Conservation (phyloP, 352 stramenopile species). For the Blastocystis sp. region DNA sequence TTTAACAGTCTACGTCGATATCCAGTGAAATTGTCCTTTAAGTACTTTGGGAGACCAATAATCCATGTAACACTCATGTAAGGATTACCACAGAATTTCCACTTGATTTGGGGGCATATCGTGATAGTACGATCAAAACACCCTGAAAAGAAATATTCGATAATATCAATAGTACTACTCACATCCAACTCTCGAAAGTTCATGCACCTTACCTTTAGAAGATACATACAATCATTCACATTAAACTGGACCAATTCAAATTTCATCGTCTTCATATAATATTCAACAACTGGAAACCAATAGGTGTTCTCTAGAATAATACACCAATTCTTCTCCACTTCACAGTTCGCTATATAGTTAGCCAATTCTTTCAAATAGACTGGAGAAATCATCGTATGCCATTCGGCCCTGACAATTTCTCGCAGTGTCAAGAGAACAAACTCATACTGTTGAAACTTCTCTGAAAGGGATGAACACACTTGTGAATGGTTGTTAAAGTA, state of each 20-base stretch:
- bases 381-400: background rate
- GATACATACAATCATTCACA: conserved; percentile 31
- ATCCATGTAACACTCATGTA: conserved; percentile 8
- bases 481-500: conserved; percentile 43
- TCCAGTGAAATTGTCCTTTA: conserved; percentile 11
- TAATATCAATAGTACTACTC: background rate
- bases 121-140: conserved; percentile 2
- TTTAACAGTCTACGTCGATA: conserved; percentile 19
- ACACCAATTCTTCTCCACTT: conserved; percentile 34
- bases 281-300: background rate
- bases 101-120: conserved; percentile 12
- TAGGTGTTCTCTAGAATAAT: background rate
- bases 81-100: background rate
- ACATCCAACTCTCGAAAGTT: conserved; percentile 12
- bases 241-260: conserved; percentile 25
- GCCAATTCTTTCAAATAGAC: background rate
- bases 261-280: conserved; percentile 32
- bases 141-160: background rate
- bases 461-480: background rate
- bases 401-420: background rate
- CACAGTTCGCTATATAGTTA: background rate
- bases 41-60: background rate
- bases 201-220: conserved; percentile 4
- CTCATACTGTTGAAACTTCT: background rate
- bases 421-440: background rate